Conservation (phyloP, 129 eudicot genomes). For the Escallonia herrerae region DNA sequence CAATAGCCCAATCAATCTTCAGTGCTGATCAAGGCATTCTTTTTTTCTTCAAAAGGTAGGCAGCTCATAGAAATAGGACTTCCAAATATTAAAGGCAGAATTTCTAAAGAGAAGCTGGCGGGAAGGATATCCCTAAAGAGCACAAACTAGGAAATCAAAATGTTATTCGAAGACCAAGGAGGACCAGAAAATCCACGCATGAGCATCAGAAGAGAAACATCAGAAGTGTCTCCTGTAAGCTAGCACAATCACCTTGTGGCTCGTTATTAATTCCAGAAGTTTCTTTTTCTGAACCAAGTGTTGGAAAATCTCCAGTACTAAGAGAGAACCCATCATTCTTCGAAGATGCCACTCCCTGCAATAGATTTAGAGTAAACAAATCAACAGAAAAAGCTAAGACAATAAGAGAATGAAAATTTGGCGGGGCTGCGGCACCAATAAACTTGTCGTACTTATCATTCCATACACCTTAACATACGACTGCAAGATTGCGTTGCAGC, state of each 20-base stretch:
- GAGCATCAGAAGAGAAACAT: background rate
- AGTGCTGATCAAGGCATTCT: background rate
- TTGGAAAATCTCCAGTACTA: slow-evolving; percentile 89
- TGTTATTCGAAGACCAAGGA: background rate
- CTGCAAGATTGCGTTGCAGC: background rate
- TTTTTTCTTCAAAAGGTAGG: too few species aligned
- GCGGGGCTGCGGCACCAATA: background rate
- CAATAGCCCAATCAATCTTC: background rate
- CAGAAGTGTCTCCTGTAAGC: slow-evolving; percentile 4
- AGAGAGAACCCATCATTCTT: slow-evolving; percentile 66
- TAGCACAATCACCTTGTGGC: slow-evolving; percentile 47
- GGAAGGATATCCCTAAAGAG: background rate
- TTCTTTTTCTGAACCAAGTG: slow-evolving; percentile 78
- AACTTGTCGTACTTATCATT: background rate
- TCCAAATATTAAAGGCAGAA: background rate
- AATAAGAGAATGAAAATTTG: background rate
- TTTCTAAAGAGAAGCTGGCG: background rate
- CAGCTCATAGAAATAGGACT: too few species aligned
- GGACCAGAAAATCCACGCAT: background rate
- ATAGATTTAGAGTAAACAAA: slow-evolving; percentile 1
- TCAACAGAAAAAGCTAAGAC: background rate
- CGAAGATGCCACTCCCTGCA: slow-evolving; percentile 50
- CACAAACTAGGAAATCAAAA: background rate
- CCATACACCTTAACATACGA: background rate
- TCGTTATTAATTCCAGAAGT: slow-evolving; percentile 35